Percentiles rank a stretch among this genome's conserved stretches.
Evolutionary conservation across 805 yeast genomes (phyloP).

Genomic region (Jamesozyma rosinii): DNA sequence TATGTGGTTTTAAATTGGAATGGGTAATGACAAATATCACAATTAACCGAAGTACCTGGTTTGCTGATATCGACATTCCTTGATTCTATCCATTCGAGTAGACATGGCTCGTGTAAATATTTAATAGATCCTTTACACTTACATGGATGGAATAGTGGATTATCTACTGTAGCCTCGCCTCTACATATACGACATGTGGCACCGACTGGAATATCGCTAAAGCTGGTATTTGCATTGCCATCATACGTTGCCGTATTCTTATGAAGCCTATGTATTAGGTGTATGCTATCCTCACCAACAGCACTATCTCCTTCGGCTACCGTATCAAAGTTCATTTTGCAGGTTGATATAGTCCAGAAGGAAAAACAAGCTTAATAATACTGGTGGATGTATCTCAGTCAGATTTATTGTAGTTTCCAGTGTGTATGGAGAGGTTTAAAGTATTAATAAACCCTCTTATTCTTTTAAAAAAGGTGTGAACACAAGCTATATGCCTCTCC

Average conservation of each 20-base stretch:
- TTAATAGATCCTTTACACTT: constrained; percentile 88
- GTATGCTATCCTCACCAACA: background rate
- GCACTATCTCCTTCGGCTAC: background rate
- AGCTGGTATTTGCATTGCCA: background rate
- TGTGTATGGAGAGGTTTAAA: too few relatives aligned
- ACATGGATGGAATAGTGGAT: constrained; percentile 87
- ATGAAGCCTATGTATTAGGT: background rate
- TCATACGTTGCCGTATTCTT: background rate
- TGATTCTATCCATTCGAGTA: constrained; percentile 70
- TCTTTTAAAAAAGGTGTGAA: too few relatives aligned
- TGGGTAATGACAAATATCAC: constrained; percentile 82
- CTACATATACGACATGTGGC: constrained; percentile 83
- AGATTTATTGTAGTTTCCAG: too few relatives aligned
- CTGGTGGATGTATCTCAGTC: background rate
- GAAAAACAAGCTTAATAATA: background rate
- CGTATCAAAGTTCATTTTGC: constrained; percentile 1
- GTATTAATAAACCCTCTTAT: too few relatives aligned
- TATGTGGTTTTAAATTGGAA: constrained; percentile 62
- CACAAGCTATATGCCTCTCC: too few relatives aligned
- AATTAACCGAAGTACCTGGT: constrained; percentile 45
- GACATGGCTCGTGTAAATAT: constrained; percentile 87
- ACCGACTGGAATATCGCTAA: constrained; percentile 8
- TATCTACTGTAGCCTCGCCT: constrained; percentile 70
- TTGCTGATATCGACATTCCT: constrained; percentile 26
- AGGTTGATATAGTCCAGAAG: background rate